Base-by-base conservation (phyloP, 805 yeast genomes). In the Hyphopichia homilentoma region DNA sequence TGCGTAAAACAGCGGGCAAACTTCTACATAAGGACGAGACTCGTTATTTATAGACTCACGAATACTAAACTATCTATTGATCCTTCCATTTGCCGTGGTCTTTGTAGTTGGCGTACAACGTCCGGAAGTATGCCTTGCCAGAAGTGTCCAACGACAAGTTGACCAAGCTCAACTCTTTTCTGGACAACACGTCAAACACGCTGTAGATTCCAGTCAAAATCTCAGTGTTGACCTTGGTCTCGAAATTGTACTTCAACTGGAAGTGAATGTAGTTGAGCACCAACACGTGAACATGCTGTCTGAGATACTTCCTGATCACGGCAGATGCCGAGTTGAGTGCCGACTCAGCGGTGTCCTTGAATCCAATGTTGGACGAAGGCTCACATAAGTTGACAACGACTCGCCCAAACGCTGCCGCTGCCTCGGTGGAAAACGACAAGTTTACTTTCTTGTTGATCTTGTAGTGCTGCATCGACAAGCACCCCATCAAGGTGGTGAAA, bases 71-170 rank as follows among this genome's bases (percentile, higher is more conserved):
- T 21, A 25, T 27, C 42, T 52, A 75, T 29, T 69, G 72, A 39
- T 77, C 86, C 36, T 62, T 75, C 96, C 96, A 89, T 55, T 83
- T 84, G 30, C 95, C 96, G 39, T 68, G 70, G 49, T 72, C 79
- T 52, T 75, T 77, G 61, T 86, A 90, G 40, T 82, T 85, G 6
- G 75, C 75, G 46, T 84, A 86, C 25, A 89, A 48, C 0, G 75
- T 64, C 48, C 72, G 79, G 65, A 79, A 82, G 45, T 80, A 77
- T 2, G 78, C 68, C 44, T 85, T 74, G 4, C 93, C 83, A 24
- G 84, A 74, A 15, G 61, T 52, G 44, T 90, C 96, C 45, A 88
- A 58, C 5, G 80, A 70, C 3, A 79, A 68, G 48, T 75, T 84
- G 14, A 82, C 70, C 21, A 77, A 53, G 32, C 68, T 72, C 33